phyloP scores from a whole-genome alignment of 2,329 filamentous ascomycete species.

The Elsinoe fawcettii region DNA sequence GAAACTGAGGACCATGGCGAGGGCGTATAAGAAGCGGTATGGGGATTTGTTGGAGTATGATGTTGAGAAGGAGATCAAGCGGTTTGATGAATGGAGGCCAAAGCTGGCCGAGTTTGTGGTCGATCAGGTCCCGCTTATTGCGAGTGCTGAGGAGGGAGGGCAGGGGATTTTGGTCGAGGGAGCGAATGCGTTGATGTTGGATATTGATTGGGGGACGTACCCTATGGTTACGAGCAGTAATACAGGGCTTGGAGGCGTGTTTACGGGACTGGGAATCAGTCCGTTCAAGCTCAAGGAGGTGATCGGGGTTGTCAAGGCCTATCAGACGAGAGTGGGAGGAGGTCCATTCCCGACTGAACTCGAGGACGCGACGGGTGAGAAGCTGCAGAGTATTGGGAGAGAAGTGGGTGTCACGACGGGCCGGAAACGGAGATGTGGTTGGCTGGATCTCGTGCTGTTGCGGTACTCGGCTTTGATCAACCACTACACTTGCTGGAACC shows the following conservation, averaged over 20 bases:
- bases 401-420: constrained; percentile 53
- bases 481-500: constrained; percentile 58
- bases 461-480: constrained; percentile 60
- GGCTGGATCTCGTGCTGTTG: constrained; percentile 61
- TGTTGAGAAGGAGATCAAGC: constrained; percentile 59
- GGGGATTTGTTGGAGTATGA: constrained; percentile 61
- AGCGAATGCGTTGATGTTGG: constrained; percentile 60
- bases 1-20: constrained; percentile 55
- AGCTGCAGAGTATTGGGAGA: constrained; percentile 48
- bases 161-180: constrained; percentile 61
- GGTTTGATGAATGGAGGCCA: constrained; percentile 52
- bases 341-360: constrained; percentile 64
- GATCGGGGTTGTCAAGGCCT: constrained; percentile 61
- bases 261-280: constrained; percentile 55
- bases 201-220: constrained; percentile 56
- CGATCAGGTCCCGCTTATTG: constrained; percentile 60
- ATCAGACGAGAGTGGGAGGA: constrained; percentile 50
- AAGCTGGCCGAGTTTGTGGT: constrained; percentile 55
- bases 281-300: constrained; percentile 54
- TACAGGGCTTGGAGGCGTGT: constrained; percentile 53
- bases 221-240: constrained; percentile 55
- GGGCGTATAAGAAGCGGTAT: constrained; percentile 60
- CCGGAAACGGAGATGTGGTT: constrained; percentile 54
- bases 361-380: constrained; percentile 49
- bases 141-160: constrained; percentile 51